Percentiles rank a stretch among this genome's conserved stretches.
Conservation (phyloP, 495 filamentous ascomycete genomes). For the Penicillium ochrochloron region DNA sequence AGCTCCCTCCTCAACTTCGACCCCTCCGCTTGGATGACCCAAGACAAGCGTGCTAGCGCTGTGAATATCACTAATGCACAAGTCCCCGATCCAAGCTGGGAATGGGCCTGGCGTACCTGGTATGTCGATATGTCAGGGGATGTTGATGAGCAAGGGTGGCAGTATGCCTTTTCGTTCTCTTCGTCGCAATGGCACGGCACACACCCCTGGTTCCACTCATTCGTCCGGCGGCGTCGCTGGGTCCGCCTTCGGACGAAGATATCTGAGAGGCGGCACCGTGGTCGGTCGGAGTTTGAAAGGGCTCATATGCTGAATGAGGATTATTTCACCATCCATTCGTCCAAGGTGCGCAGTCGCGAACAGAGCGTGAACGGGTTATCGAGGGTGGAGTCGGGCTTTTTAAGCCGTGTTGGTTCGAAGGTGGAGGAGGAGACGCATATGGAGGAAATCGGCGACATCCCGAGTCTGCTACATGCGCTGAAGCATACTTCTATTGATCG, state of each 20-base stretch:
- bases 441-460: conserved; percentile 69
- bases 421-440: conserved; percentile 41
- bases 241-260: conserved; percentile 76
- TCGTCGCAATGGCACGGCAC: conserved; percentile 90
- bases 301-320: conserved; percentile 74
- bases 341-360: conserved; percentile 46
- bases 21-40: conserved; percentile 83
- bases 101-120: conserved; percentile 95
- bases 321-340: conserved; percentile 82
- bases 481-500: conserved; percentile 77
- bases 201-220: conserved; percentile 89
- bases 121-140: conserved; percentile 88
- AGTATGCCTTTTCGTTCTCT: conserved; percentile 86
- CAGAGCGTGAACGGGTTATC: conserved; percentile 39
- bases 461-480: conserved; percentile 65
- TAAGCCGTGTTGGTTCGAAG: conserved; percentile 36
- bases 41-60: conserved; percentile 68
- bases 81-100: conserved; percentile 92
- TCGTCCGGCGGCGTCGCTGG: conserved; percentile 88
- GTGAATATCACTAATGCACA: conserved; percentile 92
- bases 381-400: conserved; percentile 37
- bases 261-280: conserved; percentile 28
- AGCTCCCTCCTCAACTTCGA: conserved; percentile 87
- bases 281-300: conserved; percentile 41
- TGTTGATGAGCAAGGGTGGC: conserved; percentile 92